phyloP scores from a whole-genome alignment of 441 rosid species.

The Kokia cookei region DNA sequence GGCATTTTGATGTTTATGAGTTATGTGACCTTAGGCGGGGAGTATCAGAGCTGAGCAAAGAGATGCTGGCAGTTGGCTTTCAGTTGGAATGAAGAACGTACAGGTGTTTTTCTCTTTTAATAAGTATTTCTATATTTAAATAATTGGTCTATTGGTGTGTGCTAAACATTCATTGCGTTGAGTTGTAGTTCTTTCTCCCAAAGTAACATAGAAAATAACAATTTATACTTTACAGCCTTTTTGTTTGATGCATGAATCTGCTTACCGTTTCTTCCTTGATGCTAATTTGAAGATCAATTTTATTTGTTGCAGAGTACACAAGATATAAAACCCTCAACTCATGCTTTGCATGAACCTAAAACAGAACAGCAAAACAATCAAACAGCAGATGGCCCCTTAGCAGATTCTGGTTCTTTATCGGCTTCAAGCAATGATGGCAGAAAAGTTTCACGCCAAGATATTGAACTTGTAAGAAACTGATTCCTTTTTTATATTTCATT shows the following conservation, averaged over 20 bases:
- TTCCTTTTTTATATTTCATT: conserved; percentile 4
- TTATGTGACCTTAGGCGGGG: conserved; percentile 5
- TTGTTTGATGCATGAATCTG: neutral
- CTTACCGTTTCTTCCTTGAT: conserved; percentile 1
- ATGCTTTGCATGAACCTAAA: conserved; percentile 78
- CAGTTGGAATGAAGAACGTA: conserved; percentile 63
- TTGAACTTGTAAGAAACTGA: conserved; percentile 67
- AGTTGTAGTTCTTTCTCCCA: neutral
- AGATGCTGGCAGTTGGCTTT: conserved; percentile 46
- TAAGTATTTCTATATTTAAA: neutral
- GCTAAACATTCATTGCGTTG: neutral
- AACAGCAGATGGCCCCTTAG: conserved; percentile 61
- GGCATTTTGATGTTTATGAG: conserved; percentile 5
- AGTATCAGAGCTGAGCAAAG: conserved; percentile 27
- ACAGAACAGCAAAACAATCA: conserved; percentile 70
- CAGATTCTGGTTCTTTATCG: conserved; percentile 84
- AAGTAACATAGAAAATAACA: neutral
- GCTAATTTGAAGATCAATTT: neutral
- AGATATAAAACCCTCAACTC: conserved; percentile 64
- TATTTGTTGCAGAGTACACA: conserved; percentile 51
- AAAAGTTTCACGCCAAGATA: conserved; percentile 94
- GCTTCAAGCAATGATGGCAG: conserved; percentile 78
- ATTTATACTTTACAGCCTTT: neutral
- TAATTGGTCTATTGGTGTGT: neutral
- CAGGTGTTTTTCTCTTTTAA: conserved; percentile 32